Percentiles rank a stretch among this genome's conserved stretches.
Evolutionary conservation across 2,329 filamentous ascomycete genomes (phyloP).

Genomic region (Penicillium italicum): DNA sequence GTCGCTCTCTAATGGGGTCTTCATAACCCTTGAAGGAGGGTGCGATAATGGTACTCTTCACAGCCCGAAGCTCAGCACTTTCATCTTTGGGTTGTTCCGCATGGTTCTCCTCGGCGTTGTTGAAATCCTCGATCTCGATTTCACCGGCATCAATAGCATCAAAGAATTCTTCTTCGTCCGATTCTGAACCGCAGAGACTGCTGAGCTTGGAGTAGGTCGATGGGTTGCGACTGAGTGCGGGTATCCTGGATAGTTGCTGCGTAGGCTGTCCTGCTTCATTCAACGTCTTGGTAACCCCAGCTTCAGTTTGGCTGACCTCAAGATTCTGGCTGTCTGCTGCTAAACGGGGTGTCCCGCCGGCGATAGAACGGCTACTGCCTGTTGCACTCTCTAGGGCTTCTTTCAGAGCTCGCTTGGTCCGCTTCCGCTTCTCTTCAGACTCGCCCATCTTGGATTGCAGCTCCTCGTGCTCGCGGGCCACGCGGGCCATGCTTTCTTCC

Average conservation of each 20-base stretch:
- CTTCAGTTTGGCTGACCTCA: constrained; percentile 38
- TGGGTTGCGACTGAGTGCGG: constrained; percentile 55
- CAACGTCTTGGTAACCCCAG: constrained; percentile 9
- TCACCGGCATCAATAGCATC: constrained; percentile 93
- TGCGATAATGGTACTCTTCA: constrained; percentile 62
- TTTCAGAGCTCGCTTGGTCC: constrained; percentile 82
- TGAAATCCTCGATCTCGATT: constrained; percentile 66
- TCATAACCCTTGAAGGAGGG: constrained; percentile 87
- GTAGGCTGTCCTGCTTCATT: constrained; percentile 14
- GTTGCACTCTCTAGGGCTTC: constrained; percentile 68
- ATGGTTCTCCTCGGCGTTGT: constrained; percentile 47
- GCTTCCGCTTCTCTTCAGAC: constrained; percentile 82
- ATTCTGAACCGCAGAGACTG: constrained; percentile 71
- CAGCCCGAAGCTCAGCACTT: constrained; percentile 43
- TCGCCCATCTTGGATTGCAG: constrained; percentile 84
- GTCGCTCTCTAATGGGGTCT: constrained; percentile 70
- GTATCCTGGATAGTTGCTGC: constrained; percentile 6
- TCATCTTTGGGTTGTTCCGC: constrained; percentile 45
- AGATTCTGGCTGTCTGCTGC: constrained; percentile 20
- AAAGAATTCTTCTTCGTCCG: constrained; percentile 90
- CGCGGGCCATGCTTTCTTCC: constrained; percentile 98
- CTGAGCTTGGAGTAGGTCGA: constrained; percentile 64
- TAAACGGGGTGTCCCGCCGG: constrained; percentile 27
- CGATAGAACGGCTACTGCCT: constrained; percentile 38
- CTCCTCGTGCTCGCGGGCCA: constrained; percentile 91